Base-by-base conservation (phyloP, 768 basidiomycete species). In the Polyporus arcularius region DNA sequence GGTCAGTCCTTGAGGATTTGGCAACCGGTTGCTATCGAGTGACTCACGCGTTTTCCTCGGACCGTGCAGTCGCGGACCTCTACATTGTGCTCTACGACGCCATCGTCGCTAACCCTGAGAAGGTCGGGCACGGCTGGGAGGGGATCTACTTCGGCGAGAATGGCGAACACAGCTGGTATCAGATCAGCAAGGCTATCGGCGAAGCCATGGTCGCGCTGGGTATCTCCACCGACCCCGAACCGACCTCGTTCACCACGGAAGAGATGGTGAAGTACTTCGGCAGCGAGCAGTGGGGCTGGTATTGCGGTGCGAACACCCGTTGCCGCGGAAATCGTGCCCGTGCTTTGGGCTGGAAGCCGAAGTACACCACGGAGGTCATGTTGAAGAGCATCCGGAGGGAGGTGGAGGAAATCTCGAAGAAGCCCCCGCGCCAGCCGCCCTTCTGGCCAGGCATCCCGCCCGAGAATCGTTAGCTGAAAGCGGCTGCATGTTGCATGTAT, bases 281-380 rank as follows among this genome's bases (percentile, higher is more conserved):
- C 28, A 47, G n/a, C 43, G 56, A 53, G 53, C 9, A 41, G 57
- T 35, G 15, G 0, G 58, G 31, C 28, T 53, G 62, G 49, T 60
- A 18, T 5, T 8, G 4, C 46, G 63, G 70, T 6, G 54, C 67
- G 10, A 72, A 72, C 63, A 68, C 70, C 14, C 70, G 71, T 14
- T 65, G 62, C 39, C 64, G 70, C 7, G 70, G 57, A 1, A 65
- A 67, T 26, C 73, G 81, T 54, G 74, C 75, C 0, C 73, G 74
- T 47, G 67, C 70, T 10, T 65, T 85, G 49, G 84, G 85, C 15
- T 85, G 85, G 85, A 78, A 77, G 55, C 82, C 85, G 14, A 76
- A 62, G 57, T 76, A 76, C 65, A 78, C 71, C 11, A 82, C 78
- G 10, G 67, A 76, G 55, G 83, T 85, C 67, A 78, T 85, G 73